Base-by-base conservation (phyloP, 306 rosid genomes). In the Corylus heterophylla region DNA sequence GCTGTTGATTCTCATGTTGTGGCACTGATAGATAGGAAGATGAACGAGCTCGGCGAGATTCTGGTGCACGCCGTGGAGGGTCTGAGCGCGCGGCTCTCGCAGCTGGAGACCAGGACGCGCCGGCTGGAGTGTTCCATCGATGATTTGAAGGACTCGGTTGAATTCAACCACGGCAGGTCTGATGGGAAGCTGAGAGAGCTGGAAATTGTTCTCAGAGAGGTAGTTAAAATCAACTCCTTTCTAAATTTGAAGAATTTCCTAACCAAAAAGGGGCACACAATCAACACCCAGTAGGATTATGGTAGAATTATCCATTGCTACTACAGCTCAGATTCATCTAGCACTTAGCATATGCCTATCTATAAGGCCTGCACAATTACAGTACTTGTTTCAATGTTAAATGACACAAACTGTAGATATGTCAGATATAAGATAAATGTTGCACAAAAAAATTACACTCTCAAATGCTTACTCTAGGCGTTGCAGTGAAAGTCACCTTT, bases 31-130 rank as follows among this genome's bases (percentile, higher is more conserved):
- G 83, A 76, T 49, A 37, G 49, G 27, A 84, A 78, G 70, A 81
- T 84, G 86, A 68, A 76, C 35, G 82, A 74, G 82, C 74, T 81
- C 50, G 47, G 51, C 29, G 75, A 54, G 45, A 75, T 39, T 59
- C 48, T 86, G 25, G 44, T 82, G 35, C 77, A 69, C 45, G 86
- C 74, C 13, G 80, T 79, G 45, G 77, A 79, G 64, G 80, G 84
- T 59, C 69, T 86, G 66, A 82, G 84, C 7, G 76, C 71, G 4
- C 79, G 80, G 66, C 56, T 86, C 56, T 50, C 84, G 5, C 86
- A 83, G 29, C 78, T 86, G 37, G 89, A 82, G 82, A 82, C 63
- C 42, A 81, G 79, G 52, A 79, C 81, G 12, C 81, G 61, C 61
- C 39, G 44, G 7, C 44, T 86, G 0, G 89, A 79, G 78, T 42